Evolutionary conservation across 805 yeast genomes (phyloP), one percentile per base, ranked within the genome.

Genomic region (Deakozyma indianensis): DNA sequence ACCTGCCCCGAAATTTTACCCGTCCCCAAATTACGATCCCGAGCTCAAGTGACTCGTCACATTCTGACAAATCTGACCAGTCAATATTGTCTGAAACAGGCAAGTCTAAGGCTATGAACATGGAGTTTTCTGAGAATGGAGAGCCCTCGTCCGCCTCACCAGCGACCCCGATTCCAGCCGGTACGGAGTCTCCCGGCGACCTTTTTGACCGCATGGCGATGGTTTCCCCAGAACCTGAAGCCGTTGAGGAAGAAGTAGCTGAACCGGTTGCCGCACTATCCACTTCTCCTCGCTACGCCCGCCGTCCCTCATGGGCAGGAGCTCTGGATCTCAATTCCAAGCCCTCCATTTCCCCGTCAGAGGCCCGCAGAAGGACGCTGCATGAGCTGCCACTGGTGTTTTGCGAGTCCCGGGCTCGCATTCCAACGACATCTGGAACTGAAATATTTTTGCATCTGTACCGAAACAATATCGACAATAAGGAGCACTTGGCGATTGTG

Each of bases 401-500:
- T 56, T 92, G 98, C 62, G 74, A 86, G 44, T 95, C 95, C 3
- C 70, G 98, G 45, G 98, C 98, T 2, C 70, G 99, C 48, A 90
- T 92, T 46, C 98, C 98, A 43, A 92, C 99, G 2, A 87, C 95
- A 1, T 78, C 79, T 45, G 97, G 96, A 2, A 87, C 94, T 1
- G 98, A 92, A 58, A 87, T 90, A 44, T 92, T 87, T 56, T 67
- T 92, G 46, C 98, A 92, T 65, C 64, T 92, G 28, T 92, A 92
- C 64, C 72, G 82, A 42, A 92, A 92, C 60, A 77, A 86, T 57
- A 65, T 81, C 46, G 99, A 92, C 63, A 70, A 77, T 43, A 92
- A 92, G 61, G 99, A 92, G 63, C 99, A 92, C 64, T 66, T 92
- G 56, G 98, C 98, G 3, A 90, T 92, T 48, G 98, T 92, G 3